A percentile compares a stretch with the other conserved stretches of the same genome.
Evolutionary conservation across 2,329 filamentous ascomycete species (phyloP).

Genomic region (Aspergillus calidoustus): DNA sequence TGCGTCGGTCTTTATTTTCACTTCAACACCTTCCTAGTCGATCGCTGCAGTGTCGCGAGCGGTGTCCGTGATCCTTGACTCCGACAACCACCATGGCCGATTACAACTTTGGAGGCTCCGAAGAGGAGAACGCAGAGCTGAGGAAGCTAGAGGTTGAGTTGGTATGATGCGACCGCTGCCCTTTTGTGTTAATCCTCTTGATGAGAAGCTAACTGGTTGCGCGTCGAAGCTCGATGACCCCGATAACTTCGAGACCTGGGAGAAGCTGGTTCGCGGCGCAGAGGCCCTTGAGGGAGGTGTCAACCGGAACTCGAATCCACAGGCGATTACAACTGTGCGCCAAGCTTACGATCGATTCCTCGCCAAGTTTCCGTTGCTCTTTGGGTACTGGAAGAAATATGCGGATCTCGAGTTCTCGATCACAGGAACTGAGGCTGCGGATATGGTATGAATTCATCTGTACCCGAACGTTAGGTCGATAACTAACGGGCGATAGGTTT

Average conservation of each 20-base stretch:
- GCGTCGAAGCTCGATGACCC: conserved; percentile 65
- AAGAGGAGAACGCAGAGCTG: conserved; percentile 82
- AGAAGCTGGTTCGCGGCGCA: conserved; percentile 82
- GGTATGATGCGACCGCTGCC: conserved; percentile 57
- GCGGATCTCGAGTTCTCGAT: conserved; percentile 97
- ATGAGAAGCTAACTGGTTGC: conserved; percentile 13
- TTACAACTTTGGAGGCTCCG: conserved; percentile 72
- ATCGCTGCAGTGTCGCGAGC: conserved; percentile 4
- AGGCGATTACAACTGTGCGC: conserved; percentile 85
- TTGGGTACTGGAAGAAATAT: conserved; percentile 99
- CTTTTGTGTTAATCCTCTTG: neutral
- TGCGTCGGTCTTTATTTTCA: neutral
- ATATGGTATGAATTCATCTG: conserved; percentile 71
- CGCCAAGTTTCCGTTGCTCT: conserved; percentile 90
- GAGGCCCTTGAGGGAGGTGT: conserved; percentile 89
- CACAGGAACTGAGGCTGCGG: conserved; percentile 92
- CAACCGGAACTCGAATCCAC: conserved; percentile 94
- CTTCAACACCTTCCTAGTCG: neutral
- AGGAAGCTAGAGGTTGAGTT: conserved; percentile 77
- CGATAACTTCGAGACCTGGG: conserved; percentile 94
- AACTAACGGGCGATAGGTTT: conserved; percentile 64
- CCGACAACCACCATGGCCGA: conserved; percentile 63
- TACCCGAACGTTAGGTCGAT: neutral
- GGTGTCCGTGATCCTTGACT: conserved; percentile 5
- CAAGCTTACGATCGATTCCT: conserved; percentile 91